phyloP scores from a whole-genome alignment of 2,329 filamentous ascomycete species.

The Blastomyces emzantsi region DNA sequence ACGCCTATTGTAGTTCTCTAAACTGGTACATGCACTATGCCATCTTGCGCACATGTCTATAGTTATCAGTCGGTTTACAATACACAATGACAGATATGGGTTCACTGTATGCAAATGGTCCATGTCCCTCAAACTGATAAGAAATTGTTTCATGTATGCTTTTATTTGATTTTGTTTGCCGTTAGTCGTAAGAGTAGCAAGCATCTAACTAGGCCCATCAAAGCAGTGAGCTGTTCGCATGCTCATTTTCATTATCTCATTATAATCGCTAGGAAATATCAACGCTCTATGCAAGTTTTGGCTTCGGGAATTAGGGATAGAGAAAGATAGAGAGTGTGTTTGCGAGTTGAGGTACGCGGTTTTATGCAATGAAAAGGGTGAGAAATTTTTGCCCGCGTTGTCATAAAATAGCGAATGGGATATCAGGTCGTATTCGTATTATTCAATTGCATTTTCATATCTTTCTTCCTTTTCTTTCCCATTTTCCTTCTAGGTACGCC shows the following conservation, averaged over 20 bases:
- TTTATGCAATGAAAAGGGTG: not conserved
- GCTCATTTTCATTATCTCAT: not conserved
- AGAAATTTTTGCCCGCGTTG: not conserved
- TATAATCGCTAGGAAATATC: not conserved
- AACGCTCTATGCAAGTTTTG: not conserved
- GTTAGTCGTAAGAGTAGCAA: not conserved
- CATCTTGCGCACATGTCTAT: no score
- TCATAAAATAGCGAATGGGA: not conserved
- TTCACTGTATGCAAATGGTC: not conserved
- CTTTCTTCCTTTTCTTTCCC: not conserved
- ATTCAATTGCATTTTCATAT: not conserved
- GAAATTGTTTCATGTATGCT: not conserved
- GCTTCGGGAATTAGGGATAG: not conserved
- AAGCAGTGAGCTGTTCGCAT: not conserved
- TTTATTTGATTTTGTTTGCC: not conserved
- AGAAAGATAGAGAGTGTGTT: not conserved
- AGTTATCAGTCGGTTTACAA: not conserved
- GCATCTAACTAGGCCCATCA: not conserved
- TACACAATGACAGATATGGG: not conserved
- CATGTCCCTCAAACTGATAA: not conserved
- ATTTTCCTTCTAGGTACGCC: not conserved
- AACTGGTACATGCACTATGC: no score
- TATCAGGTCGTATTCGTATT: not conserved
- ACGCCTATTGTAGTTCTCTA: no score
- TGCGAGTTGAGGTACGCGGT: not conserved